Base-by-base conservation (phyloP, 1,139 yeast genomes). In the Candida smagusa region DNA sequence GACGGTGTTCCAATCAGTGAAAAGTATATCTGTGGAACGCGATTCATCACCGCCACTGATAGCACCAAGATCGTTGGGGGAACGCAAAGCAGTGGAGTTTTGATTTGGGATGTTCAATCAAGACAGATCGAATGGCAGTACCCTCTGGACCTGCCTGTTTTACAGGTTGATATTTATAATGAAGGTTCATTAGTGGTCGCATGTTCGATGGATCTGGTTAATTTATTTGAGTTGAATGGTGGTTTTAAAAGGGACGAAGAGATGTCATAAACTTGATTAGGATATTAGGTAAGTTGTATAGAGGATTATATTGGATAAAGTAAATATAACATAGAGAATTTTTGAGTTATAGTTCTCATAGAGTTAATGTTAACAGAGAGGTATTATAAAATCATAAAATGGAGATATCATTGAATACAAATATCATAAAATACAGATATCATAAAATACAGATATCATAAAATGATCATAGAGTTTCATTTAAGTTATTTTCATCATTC, bases 21-120 rank as follows among this genome's bases (percentile, higher is more conserved):
- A 34, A 71, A 68, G 40, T 76, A 54, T 50, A 62, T 61, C 23
- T 73, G 84, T 49, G 75, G 77, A 7, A 60, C 81, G 25, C 65
- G 61, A 29, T 79, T 81, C 44, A 58, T 75, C 11, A 61, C 61
- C 6, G 49, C 41, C 39, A 60, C 59, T 31, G 47, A 28, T 26
- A 39, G 36, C 7, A 73, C 81, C 1, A 46, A 73, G 35, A 69
- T 84, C 32, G 77, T 72, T 1, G 79, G 89, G 4, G 95, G 95
- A 0, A 74, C 84, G 37, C 92, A 84, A 40, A 46, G 53, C 2
- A 81, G 84, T 1, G 70, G 73, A 0, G 60, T 88, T 2, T 58
- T 79, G 7, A 62, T 87, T 27, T 89, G 96, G 96, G 82, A 86
- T 51, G 70, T 88, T 1, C 90, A 85, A 47, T 59, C 79, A 6